Conservation (phyloP, 2,329 filamentous ascomycete genomes). For the Xylaria sp. region DNA sequence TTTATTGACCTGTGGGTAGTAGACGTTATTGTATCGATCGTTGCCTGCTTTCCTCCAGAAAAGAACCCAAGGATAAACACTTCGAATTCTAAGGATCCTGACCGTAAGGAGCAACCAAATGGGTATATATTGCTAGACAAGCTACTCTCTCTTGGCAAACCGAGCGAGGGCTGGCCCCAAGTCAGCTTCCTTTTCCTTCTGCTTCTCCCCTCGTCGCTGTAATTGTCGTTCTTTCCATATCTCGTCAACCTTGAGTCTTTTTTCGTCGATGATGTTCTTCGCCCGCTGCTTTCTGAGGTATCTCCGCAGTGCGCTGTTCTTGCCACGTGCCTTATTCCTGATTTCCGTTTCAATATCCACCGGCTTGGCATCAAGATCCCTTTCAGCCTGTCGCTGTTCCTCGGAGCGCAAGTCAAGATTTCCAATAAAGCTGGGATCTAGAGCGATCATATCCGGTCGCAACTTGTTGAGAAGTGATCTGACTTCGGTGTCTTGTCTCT, state of each 20-base stretch:
- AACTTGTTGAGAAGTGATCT: constrained; percentile 92
- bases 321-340: constrained; percentile 83
- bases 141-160: constrained; percentile 79
- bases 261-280: constrained; percentile 96
- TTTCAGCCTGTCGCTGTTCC: constrained; percentile 79
- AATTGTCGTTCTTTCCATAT: constrained; percentile 75
- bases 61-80: neutral
- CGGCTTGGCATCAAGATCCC: constrained; percentile 78
- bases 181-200: constrained; percentile 73
- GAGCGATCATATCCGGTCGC: constrained; percentile 94
- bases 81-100: neutral
- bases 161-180: constrained; percentile 86
- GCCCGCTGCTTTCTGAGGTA: constrained; percentile 91
- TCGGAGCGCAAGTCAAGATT: constrained; percentile 84
- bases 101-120: constrained; percentile 3
- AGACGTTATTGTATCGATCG: neutral
- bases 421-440: constrained; percentile 92
- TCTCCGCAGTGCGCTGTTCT: constrained; percentile 88
- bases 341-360: constrained; percentile 68
- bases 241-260: constrained; percentile 85
- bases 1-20: too few relatives aligned
- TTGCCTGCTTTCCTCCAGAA: neutral
- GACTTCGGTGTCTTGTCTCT: constrained; percentile 92
- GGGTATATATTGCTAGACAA: constrained; percentile 30
- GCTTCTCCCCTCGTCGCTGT: constrained; percentile 71